Percentiles rank a stretch among this genome's conserved stretches.
These are phyloP conservation scores for Fusarium decemcellulare DNA, from an alignment of 2,329 filamentous ascomycete species.

Conservation along the genomic window DNA sequence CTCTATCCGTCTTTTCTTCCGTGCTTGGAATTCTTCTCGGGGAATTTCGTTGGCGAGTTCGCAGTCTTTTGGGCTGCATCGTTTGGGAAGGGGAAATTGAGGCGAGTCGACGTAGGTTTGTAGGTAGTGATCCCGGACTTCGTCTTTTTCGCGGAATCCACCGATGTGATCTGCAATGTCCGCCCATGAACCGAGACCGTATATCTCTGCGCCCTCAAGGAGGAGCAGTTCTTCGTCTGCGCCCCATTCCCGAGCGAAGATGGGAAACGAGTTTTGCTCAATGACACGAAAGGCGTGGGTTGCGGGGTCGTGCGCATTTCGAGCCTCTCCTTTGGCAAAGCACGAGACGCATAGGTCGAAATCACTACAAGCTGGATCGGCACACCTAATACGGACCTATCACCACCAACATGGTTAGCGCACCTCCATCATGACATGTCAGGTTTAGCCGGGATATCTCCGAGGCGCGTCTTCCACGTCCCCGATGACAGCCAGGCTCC, in stretches of 20 bases:
- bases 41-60: constrained; percentile 84
- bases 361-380: constrained; percentile 85
- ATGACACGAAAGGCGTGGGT: constrained; percentile 94
- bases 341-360: constrained; percentile 98
- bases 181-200: constrained; percentile 96
- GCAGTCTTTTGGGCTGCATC: constrained; percentile 86
- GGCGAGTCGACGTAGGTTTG: constrained; percentile 87
- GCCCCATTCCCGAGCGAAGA: constrained; percentile 95
- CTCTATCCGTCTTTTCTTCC: constrained; percentile 95
- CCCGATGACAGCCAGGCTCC: constrained; percentile 15
- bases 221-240: constrained; percentile 96
- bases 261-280: constrained; percentile 98
- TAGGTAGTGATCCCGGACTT: constrained; percentile 95
- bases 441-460: constrained; percentile 46
- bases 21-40: constrained; percentile 91
- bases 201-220: constrained; percentile 94
- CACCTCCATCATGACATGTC: constrained; percentile 41
- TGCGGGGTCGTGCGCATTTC: constrained; percentile 87
- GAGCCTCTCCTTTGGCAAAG: constrained; percentile 85
- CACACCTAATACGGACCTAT: constrained; percentile 95
- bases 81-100: constrained; percentile 87
- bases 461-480: constrained; percentile 31
- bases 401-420: constrained; percentile 34
- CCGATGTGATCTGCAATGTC: constrained; percentile 99
- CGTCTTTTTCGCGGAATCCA: constrained; percentile 93